Base-by-base conservation (phyloP, 140 eudicot genomes). In the Ambrosia hybrid region DNA sequence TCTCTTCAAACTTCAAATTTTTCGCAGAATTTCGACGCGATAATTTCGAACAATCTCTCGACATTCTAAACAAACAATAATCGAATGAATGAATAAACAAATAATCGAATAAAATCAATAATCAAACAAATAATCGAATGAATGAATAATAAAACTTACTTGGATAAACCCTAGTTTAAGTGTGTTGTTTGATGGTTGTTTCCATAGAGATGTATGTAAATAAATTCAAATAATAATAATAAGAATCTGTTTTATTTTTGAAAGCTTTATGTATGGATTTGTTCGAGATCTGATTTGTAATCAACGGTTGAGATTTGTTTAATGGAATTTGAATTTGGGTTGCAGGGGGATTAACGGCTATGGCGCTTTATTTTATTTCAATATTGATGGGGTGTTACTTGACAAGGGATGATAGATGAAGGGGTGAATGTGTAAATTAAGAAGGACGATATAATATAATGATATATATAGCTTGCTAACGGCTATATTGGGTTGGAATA, bases 1-100 rank as follows among this genome's bases (percentile, higher is more conserved):
- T 70, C 81, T 90, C 99, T 26, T 88, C 97, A 0, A 79, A 48
- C 66, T 86, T 79, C 34, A 78, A 21, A 45, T 67, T 84, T 67
- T 85, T 85, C 9, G 86, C 87, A 9, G 95, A 78, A 53, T 82
- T 84, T 41, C 93, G 84, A 37, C 93, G 89, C 76, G 77, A 62
- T 49, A 84, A 79, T 57, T 83, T 91, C 62, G 70, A 82, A 41
- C 46, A 41, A 61, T 89, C 96, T 80, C 94, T 74, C 75, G 85
- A 57, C 98, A 92, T 41, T 41, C 46, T 41, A 41, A 41, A 6
- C 46, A 6, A 41, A 21, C 30, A 21, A 21, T 21, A 21, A 21
- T 21, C 30, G 30, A 21, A 21, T 21, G 30, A 21, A 21, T 21
- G 30, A 21, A 85, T 85, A 26, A 34, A 3, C 48, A 0, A 33